Conservation (phyloP, 2,329 filamentous ascomycete species). For the Talaromyces sp. region DNA sequence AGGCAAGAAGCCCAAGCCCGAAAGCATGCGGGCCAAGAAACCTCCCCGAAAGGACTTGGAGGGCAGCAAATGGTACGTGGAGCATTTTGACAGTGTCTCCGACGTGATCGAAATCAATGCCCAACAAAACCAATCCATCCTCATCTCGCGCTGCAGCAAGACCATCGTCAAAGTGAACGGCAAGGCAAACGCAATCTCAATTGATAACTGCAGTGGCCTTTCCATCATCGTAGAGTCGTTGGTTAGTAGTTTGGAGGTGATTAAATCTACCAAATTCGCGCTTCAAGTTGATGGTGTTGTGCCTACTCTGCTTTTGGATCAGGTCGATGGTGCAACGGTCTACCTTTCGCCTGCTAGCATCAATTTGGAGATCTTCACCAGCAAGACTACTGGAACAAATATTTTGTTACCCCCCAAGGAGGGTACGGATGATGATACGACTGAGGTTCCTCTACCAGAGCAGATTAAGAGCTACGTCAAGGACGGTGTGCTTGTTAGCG, state of each 20-base stretch:
- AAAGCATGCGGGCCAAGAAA: constrained; percentile 81
- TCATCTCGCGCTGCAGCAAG: constrained; percentile 89
- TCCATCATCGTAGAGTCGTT: constrained; percentile 86
- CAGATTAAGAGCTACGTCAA: constrained; percentile 82
- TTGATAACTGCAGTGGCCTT: constrained; percentile 83
- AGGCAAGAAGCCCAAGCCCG: constrained; percentile 80
- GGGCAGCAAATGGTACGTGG: constrained; percentile 91
- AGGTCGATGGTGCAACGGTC: constrained; percentile 83
- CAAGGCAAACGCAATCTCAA: constrained; percentile 94
- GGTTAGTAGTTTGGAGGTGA: constrained; percentile 87
- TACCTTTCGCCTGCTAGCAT: constrained; percentile 81
- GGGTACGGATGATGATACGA: constrained; percentile 71
- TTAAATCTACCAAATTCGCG: constrained; percentile 92
- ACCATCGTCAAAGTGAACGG: constrained; percentile 83
- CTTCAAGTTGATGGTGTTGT: constrained; percentile 84
- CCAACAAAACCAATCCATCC: constrained; percentile 77
- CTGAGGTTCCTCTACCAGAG: constrained; percentile 81
- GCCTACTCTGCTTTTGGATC: constrained; percentile 85
- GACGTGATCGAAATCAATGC: constrained; percentile 78
- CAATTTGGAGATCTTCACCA: constrained; percentile 78
- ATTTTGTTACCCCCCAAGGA: constrained; percentile 72
- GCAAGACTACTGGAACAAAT: constrained; percentile 84
- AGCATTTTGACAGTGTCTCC: constrained; percentile 81
- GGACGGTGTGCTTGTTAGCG: constrained; percentile 74
- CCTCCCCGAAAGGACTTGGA: constrained; percentile 74